These are phyloP conservation scores for Rhododendron mucronatum DNA, from an alignment of 148 eudicot species.

Conservation along the genomic window DNA sequence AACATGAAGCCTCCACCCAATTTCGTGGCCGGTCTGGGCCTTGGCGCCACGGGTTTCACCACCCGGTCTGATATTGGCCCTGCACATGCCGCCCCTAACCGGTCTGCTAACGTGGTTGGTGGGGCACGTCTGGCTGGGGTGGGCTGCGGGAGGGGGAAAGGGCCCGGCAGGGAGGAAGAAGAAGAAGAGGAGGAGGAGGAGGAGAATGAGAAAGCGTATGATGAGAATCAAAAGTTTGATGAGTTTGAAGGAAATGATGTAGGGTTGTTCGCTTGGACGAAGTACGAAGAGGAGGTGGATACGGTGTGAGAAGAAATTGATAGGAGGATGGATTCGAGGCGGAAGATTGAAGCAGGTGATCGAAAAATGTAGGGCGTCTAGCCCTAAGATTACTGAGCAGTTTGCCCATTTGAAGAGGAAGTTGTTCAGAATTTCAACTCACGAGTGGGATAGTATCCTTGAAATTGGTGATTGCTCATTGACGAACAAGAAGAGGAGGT, in stretches of 20 bases:
- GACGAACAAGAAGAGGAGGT: slow-evolving; percentile 86
- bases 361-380: slow-evolving; percentile 76
- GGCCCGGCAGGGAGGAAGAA: slow-evolving; percentile 54
- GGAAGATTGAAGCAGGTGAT: slow-evolving; percentile 91
- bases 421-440: slow-evolving; percentile 46
- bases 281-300: slow-evolving; percentile 96
- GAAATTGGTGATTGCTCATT: slow-evolving; percentile 88
- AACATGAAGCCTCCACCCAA: slow-evolving; percentile 73
- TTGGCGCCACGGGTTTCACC: slow-evolving; percentile 95
- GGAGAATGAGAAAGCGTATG: slow-evolving; percentile 74
- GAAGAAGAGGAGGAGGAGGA: slow-evolving; percentile 50
- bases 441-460: slow-evolving; percentile 86
- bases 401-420: slow-evolving; percentile 92
- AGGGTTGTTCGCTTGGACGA: slow-evolving; percentile 79
- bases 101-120: slow-evolving; percentile 49
- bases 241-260: slow-evolving; percentile 97
- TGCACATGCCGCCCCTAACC: slow-evolving; percentile 81
- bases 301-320: slow-evolving; percentile 79
- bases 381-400: slow-evolving; percentile 87
- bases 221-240: slow-evolving; percentile 95
- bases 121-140: slow-evolving; percentile 40
- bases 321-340: slow-evolving; percentile 74
- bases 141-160: slow-evolving; percentile 62
- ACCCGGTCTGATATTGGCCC: slow-evolving; percentile 97
- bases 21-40: slow-evolving; percentile 92